A percentile compares a stretch with the other conserved stretches of the same genome.
phyloP scores from a whole-genome alignment of 2,329 filamentous ascomycete genomes.

The Corynespora cassiicola region DNA sequence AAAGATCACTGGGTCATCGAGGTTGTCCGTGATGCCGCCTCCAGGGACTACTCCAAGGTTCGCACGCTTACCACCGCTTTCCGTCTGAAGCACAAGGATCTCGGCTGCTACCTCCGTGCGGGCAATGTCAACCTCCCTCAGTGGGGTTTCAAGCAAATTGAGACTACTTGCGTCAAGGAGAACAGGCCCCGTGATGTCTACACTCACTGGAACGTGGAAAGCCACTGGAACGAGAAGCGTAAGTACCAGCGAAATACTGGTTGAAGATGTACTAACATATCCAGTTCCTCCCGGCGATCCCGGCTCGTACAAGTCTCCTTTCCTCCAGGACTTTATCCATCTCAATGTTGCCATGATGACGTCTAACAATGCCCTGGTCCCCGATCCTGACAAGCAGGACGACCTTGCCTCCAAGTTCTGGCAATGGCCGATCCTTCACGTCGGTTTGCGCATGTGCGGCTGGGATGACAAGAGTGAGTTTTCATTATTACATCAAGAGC shows the following conservation, averaged over 20 bases:
- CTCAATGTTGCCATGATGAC: slow-evolving; percentile 99
- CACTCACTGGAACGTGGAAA: slow-evolving; percentile 99
- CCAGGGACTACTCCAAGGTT: slow-evolving; percentile 81
- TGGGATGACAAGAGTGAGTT: slow-evolving; percentile 84
- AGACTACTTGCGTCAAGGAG: slow-evolving; percentile 91
- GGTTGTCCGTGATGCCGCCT: slow-evolving; percentile 87
- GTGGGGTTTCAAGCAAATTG: slow-evolving; percentile 99
- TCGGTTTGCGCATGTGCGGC: slow-evolving; percentile 96
- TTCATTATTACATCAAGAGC: too few relatives aligned
- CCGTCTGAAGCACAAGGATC: slow-evolving; percentile 79
- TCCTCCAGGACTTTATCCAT: slow-evolving; percentile 97
- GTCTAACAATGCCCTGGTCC: slow-evolving; percentile 97
- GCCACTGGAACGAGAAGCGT: slow-evolving; percentile 92
- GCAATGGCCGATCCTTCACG: slow-evolving; percentile 97
- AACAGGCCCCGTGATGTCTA: slow-evolving; percentile 93
- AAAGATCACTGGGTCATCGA: slow-evolving; percentile 98
- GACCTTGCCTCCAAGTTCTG: slow-evolving; percentile 96
- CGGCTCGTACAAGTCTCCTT: slow-evolving; percentile 93
- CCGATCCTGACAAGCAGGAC: slow-evolving; percentile 98
- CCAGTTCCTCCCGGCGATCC: slow-evolving; percentile 86
- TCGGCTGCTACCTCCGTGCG: slow-evolving; percentile 93
- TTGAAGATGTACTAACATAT: slow-evolving; percentile 33
- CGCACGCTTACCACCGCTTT: slow-evolving; percentile 94
- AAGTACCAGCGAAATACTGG: slow-evolving; percentile 52
- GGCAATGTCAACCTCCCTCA: slow-evolving; percentile 96